A percentile compares a stretch with the other conserved stretches of the same genome.
Conservation (phyloP, 257 asterid species). For the Sherardia arvensis region DNA sequence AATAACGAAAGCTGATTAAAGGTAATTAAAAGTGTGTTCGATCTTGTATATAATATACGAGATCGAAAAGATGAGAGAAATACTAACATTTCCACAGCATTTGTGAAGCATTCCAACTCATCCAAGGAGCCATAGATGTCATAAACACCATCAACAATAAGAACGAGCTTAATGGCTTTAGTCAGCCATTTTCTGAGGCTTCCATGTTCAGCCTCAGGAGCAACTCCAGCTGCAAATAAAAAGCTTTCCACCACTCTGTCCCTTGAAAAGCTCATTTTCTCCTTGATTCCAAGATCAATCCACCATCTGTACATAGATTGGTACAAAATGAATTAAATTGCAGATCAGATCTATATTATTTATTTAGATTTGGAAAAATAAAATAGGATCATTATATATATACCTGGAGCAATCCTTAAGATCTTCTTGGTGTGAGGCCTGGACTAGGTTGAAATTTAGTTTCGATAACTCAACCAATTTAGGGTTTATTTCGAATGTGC, state of each 20-base stretch:
- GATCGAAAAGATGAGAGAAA: background rate
- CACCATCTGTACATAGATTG: constrained; percentile 38
- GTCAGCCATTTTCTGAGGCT: constrained; percentile 48
- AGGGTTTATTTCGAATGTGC: constrained; percentile 9
- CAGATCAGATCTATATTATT: too few relatives aligned
- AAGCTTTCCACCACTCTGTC: constrained; percentile 52
- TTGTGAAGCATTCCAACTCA: constrained; percentile 38
- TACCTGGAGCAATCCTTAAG: constrained; percentile 44
- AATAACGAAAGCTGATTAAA: too few relatives aligned
- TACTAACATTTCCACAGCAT: constrained; percentile 33
- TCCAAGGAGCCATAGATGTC: constrained; percentile 43
- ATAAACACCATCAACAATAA: constrained; percentile 44
- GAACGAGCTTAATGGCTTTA: constrained; percentile 29
- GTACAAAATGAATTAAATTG: too few relatives aligned
- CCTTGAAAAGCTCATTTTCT: constrained; percentile 35
- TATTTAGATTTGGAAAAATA: too few relatives aligned
- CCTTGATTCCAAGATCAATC: constrained; percentile 25
- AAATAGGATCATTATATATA: background rate
- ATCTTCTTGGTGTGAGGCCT: constrained; percentile 43
- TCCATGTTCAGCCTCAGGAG: constrained; percentile 34
- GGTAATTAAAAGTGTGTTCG: too few relatives aligned
- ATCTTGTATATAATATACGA: too few relatives aligned
- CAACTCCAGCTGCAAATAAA: constrained; percentile 44
- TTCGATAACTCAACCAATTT: constrained; percentile 30
- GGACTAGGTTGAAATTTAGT: constrained; percentile 46